A percentile compares a stretch with the other conserved stretches of the same genome.
These are phyloP conservation scores for Leccinum imitatum DNA, from an alignment of 768 basidiomycete species.

Conservation along the genomic window DNA sequence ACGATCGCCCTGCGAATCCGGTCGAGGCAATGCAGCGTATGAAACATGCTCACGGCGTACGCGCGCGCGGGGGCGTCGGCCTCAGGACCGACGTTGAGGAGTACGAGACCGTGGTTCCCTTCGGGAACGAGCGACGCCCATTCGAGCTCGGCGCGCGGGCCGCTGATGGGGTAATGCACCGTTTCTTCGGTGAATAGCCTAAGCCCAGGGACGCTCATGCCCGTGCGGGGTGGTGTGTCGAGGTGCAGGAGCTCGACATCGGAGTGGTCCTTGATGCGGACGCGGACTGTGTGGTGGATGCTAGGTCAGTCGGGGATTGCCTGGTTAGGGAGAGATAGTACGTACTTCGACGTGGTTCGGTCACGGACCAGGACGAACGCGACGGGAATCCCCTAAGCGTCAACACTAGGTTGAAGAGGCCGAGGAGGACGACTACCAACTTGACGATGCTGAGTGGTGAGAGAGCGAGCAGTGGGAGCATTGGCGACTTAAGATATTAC, in stretches of 20 bases:
- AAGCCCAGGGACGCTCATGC: background rate
- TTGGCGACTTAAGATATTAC: background rate
- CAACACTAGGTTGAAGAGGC: conserved; percentile 18
- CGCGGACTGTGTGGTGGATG: conserved; percentile 13
- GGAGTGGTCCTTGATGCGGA: conserved; percentile 12
- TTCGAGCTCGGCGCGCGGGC: conserved; percentile 24
- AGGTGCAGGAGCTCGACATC: conserved; percentile 18
- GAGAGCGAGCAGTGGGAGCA: background rate
- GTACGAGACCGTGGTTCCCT: conserved; percentile 19
- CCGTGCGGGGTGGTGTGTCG: conserved; percentile 1
- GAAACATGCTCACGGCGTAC: conserved; percentile 39
- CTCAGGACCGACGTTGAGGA: conserved; percentile 9
- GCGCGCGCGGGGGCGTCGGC: conserved; percentile 27
- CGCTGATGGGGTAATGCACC: conserved; percentile 23
- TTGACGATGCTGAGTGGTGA: conserved; percentile 23
- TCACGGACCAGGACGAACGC: background rate
- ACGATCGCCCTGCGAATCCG: conserved; percentile 32
- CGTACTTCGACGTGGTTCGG: conserved; percentile 17
- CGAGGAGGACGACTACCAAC: conserved; percentile 19
- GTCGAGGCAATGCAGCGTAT: conserved; percentile 42
- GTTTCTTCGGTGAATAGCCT: conserved; percentile 26
- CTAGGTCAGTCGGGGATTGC: background rate
- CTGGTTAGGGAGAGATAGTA: background rate
- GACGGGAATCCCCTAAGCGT: background rate
- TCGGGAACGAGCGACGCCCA: conserved; percentile 27